A percentile compares a stretch with the other conserved stretches of the same genome.
phyloP scores from a whole-genome alignment of 768 basidiomycete species.

The Mrakia blollopis region DNA sequence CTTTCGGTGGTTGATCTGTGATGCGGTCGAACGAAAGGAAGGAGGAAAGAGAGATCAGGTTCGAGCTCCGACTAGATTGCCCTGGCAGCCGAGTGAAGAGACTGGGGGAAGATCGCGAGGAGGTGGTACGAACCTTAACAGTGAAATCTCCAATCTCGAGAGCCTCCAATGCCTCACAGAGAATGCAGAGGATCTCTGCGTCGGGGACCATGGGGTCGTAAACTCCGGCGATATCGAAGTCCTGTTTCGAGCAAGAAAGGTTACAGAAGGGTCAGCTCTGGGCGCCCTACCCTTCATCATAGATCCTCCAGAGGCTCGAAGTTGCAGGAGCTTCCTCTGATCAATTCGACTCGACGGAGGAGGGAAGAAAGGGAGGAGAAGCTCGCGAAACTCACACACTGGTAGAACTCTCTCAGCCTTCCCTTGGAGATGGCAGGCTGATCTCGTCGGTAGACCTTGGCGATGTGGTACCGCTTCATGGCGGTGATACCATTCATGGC shows the following conservation, averaged over 20 bases:
- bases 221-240: conserved; percentile 85
- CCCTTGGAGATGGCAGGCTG: conserved; percentile 97
- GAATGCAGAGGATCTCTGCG: conserved; percentile 75
- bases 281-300: background rate
- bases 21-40: background rate
- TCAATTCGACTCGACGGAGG: too few relatives aligned
- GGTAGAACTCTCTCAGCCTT: conserved; percentile 96
- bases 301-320: too few relatives aligned
- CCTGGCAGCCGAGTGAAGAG: background rate
- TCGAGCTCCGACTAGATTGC: too few relatives aligned
- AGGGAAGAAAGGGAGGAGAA: background rate
- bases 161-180: conserved; percentile 71
- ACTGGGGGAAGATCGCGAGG: background rate
- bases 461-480: conserved; percentile 90
- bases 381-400: conserved; percentile 64
- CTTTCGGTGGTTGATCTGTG: conserved; percentile 87
- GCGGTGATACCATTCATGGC: conserved; percentile 84
- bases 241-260: conserved; percentile 50
- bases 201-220: conserved; percentile 99
- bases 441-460: conserved; percentile 97
- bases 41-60: background rate
- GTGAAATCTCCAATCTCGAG: conserved; percentile 92
- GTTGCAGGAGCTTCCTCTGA: too few relatives aligned
- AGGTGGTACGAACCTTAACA: conserved; percentile 62
- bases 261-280: background rate